Percentiles rank a stretch among this genome's conserved stretches.
These are phyloP conservation scores for Globisporangium echinulatum DNA, from an alignment of 352 stramenopile species.

Conservation along the genomic window DNA sequence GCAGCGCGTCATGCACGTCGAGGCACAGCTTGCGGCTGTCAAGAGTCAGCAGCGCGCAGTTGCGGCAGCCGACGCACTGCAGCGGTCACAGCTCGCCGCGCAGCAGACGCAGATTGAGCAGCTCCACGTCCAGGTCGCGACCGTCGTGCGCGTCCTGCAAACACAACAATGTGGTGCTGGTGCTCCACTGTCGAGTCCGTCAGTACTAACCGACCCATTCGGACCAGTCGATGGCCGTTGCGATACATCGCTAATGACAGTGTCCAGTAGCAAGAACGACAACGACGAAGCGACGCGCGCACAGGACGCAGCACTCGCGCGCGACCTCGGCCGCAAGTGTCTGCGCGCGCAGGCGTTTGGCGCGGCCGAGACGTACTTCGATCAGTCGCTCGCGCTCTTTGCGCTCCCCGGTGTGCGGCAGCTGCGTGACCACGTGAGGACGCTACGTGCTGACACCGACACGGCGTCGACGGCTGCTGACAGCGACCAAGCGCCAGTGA, in stretches of 20 bases:
- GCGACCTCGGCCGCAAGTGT: constrained; percentile 60
- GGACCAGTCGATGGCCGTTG: background rate
- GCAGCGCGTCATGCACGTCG: background rate
- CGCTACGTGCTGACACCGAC: constrained; percentile 11
- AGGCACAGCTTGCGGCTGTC: constrained; percentile 1
- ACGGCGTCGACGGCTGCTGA: background rate
- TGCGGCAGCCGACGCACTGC: background rate
- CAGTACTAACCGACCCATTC: background rate
- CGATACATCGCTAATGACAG: too few relatives aligned
- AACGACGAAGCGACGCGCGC: constrained; percentile 27
- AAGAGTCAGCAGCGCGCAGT: background rate
- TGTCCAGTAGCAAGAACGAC: background rate
- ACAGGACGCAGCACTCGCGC: constrained; percentile 48
- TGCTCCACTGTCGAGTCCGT: background rate
- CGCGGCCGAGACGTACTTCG: constrained; percentile 54
- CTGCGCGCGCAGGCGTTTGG: constrained; percentile 33
- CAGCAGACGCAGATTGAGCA: constrained; percentile 44
- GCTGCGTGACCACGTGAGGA: constrained; percentile 27
- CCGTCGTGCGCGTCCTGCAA: constrained; percentile 37
- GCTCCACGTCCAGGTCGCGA: constrained; percentile 52
- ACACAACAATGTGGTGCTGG: background rate
- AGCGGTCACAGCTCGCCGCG: background rate
- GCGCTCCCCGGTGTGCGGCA: constrained; percentile 44
- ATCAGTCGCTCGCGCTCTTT: constrained; percentile 46
- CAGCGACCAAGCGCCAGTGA: background rate